Evolutionary conservation across 2,329 filamentous ascomycete species (phyloP), one percentile per base, ranked within the genome.

Genomic region (Pseudopyrenochaeta lycopersici): DNA sequence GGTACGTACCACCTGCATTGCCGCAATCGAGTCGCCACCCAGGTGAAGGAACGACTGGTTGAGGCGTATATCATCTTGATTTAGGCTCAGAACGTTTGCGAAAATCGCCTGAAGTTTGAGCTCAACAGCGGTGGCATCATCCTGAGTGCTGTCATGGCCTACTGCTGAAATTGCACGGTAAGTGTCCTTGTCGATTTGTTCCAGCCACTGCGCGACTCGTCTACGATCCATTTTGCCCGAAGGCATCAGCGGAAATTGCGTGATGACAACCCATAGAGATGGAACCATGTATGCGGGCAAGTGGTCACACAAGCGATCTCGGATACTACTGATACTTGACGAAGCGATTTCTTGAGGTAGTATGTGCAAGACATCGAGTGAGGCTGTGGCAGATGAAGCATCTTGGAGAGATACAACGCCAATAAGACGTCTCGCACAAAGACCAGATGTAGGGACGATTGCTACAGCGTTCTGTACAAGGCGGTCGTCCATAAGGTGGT

Each of bases 401-500:
- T 66, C 54, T 18, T 67, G 60, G 4, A 74, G 49, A 6, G 69
- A 65, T 2, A 74, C 18, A 18, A 74, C 55, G 21, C 64, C 67
- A 17, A 74, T 66, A 7, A 74, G 54, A n/a, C 71, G 66, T 52
- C 72, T 73, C 4, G 66, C 64, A 45, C 70, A 73, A 39, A 63
- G 68, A 3, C 71, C 71, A 36, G 54, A 38, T 5, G 49, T 60
- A 7, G 71, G 70, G 6, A 74, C 69, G 14, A 64, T 55, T 4
- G 69, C 69, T 18, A 73, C 48, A 2, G 64, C 69, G 44, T 66
- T 71, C 23, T 72, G 70, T 17, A 72, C 59, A 7, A 60, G 48
- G 2, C 56, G 20, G 29, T 73, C 69, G 15, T 66, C 58, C 35
- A 70, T 64, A 36, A 78, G 76, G 47, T 80, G 76, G 52, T 79